These are phyloP conservation scores for Henningerozyma blattae DNA, from an alignment of 805 yeast genomes.

Conservation along the genomic window DNA sequence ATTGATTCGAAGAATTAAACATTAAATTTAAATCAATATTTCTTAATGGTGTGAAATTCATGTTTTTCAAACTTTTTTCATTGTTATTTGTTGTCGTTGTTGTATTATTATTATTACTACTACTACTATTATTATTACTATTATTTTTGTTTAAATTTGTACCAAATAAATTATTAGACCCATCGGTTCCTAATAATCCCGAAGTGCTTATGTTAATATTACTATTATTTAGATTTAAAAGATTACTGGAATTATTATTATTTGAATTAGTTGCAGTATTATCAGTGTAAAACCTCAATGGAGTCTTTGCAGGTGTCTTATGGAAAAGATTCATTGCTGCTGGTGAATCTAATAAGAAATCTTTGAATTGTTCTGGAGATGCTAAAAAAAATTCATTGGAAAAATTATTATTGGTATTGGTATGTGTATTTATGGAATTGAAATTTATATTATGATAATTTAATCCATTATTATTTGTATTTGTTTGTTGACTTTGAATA, in stretches of 20 bases:
- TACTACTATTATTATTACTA: too few relatives aligned
- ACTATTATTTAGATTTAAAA: background rate
- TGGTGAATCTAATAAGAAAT: slow-evolving; percentile 24
- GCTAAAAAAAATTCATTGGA: slow-evolving; percentile 20
- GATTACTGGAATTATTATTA: slow-evolving; percentile 1
- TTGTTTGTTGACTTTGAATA: background rate
- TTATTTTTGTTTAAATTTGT: too few relatives aligned
- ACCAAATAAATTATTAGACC: slow-evolving; percentile 4
- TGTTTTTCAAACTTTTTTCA: background rate
- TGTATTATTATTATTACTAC: slow-evolving; percentile 1
- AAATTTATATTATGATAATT: background rate
- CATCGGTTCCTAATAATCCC: background rate
- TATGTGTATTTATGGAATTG: background rate
- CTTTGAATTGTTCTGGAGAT: slow-evolving; percentile 25
- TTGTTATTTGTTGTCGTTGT: too few relatives aligned
- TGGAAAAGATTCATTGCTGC: slow-evolving; percentile 21
- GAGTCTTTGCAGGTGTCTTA: slow-evolving; percentile 25
- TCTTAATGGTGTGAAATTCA: slow-evolving; percentile 16
- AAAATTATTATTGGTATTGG: slow-evolving; percentile 1
- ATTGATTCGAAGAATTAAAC: slow-evolving; percentile 14
- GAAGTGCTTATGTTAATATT: background rate
- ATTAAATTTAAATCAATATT: slow-evolving; percentile 23
- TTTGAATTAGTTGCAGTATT: slow-evolving; percentile 2
- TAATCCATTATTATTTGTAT: background rate
- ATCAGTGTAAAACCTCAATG: slow-evolving; percentile 20